Percentiles rank a stretch among this genome's conserved stretches.
These are phyloP conservation scores for Umbelopsis vinacea DNA, from an alignment of 192 early-diverging fungal genomes.

Conservation along the genomic window DNA sequence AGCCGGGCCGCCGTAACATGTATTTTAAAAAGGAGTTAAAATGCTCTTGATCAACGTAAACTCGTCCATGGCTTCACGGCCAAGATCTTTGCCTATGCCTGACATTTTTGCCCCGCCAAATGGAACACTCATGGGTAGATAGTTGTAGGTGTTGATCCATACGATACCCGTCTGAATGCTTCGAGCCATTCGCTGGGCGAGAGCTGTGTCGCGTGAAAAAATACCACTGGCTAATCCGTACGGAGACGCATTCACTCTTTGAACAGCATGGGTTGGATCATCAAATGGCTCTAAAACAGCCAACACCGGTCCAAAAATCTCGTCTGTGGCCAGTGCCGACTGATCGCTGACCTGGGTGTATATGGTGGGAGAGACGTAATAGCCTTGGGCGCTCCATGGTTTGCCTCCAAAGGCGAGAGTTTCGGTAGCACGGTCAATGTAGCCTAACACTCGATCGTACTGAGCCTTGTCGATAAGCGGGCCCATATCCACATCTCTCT, in stretches of 20 bases:
- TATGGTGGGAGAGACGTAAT: conserved; percentile 65
- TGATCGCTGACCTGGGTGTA: conserved; percentile 49
- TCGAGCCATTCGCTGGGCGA: conserved; percentile 47
- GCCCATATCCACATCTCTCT: conserved; percentile 44
- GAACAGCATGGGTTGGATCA: conserved; percentile 52
- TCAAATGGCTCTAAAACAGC: conserved; percentile 57
- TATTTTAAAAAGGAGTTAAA: conserved; percentile 14
- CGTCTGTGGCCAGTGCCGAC: conserved; percentile 51
- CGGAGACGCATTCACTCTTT: conserved; percentile 48
- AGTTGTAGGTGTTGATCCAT: conserved; percentile 68
- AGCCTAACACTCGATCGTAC: conserved; percentile 54
- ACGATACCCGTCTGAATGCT: conserved; percentile 52
- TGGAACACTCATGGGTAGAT: conserved; percentile 55
- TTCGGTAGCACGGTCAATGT: conserved; percentile 46
- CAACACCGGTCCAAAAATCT: conserved; percentile 67
- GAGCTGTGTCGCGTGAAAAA: conserved; percentile 49
- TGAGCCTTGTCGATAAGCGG: conserved; percentile 61
- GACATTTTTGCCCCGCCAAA: conserved; percentile 66
- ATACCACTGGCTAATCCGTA: conserved; percentile 62
- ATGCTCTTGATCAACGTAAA: conserved; percentile 52
- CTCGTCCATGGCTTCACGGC: conserved; percentile 56
- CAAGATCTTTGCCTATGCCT: conserved; percentile 63
- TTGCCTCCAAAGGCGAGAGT: conserved; percentile 39
- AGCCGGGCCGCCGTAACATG: too few species aligned
- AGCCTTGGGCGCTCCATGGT: conserved; percentile 37